These are phyloP conservation scores for Logfia minima DNA, from an alignment of 129 eudicot genomes.

Conservation along the genomic window DNA sequence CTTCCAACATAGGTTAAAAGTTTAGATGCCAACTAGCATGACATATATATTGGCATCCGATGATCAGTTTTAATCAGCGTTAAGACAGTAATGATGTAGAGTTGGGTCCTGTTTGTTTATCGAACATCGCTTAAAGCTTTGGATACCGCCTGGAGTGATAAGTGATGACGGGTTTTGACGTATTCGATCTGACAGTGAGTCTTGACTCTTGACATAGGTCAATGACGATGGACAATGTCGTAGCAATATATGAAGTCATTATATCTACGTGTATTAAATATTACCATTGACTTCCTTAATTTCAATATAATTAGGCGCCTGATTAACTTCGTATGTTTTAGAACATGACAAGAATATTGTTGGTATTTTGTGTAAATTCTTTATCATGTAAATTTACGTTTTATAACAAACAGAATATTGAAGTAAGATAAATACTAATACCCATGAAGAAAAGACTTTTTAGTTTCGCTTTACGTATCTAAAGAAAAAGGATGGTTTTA, in stretches of 20 bases:
- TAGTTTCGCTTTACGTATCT: background rate
- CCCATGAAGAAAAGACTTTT: background rate
- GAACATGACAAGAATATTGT: conserved; percentile 12
- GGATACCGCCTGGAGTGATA: background rate
- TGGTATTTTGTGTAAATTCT: background rate
- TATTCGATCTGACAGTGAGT: background rate
- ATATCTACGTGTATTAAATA: background rate
- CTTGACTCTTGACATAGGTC: background rate
- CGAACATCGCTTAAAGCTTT: background rate
- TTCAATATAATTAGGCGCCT: conserved; percentile 18
- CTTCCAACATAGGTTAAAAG: background rate
- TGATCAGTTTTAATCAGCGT: conserved; percentile 16
- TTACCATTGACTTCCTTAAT: background rate
- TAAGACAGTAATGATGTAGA: conserved; percentile 6
- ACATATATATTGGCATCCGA: conserved; percentile 24
- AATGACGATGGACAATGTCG: background rate
- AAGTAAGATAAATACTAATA: background rate
- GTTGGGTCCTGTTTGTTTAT: background rate
- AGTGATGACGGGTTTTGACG: background rate
- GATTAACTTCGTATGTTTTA: conserved; percentile 11
- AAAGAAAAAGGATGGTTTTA: conserved; percentile 26
- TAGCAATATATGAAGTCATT: background rate
- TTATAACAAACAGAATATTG: background rate
- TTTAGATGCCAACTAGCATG: background rate
- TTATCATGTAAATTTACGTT: too few relatives aligned